Evolutionary conservation across 2,329 filamentous ascomycete species (phyloP).

Genomic region (Phoma herbarum): DNA sequence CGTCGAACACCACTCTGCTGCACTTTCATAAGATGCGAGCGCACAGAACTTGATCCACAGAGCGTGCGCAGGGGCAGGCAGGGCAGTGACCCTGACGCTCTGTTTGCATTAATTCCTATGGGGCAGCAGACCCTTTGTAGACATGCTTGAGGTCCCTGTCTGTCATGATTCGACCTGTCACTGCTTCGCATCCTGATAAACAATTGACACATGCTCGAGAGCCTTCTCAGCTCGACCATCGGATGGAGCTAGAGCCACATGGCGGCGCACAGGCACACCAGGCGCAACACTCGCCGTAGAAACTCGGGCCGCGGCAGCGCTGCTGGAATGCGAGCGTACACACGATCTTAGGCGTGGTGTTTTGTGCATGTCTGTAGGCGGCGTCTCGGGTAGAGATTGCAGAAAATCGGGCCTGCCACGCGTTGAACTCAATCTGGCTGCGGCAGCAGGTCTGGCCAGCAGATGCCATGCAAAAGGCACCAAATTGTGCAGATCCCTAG

Average conservation of each 20-base stretch:
- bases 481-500: conserved; percentile 32
- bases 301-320: background rate
- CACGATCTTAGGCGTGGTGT: conserved; percentile 9
- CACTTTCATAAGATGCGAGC: conserved; percentile 10
- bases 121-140: conserved; percentile 7
- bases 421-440: conserved; percentile 24
- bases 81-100: background rate
- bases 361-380: conserved; percentile 12
- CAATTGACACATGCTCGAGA: conserved; percentile 4
- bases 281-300: background rate
- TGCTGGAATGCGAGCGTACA: conserved; percentile 13
- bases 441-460: conserved; percentile 30
- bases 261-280: conserved; percentile 4
- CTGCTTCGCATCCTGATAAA: background rate
- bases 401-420: conserved; percentile 27
- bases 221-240: conserved; percentile 2
- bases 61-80: conserved; percentile 15
- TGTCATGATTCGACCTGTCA: background rate
- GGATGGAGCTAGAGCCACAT: conserved; percentile 16
- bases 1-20: conserved; percentile 1
- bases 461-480: conserved; percentile 23
- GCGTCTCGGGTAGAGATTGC: conserved; percentile 23
- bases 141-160: background rate
- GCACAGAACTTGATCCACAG: conserved; percentile 8
- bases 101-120: conserved; percentile 7